Base-by-base conservation (phyloP, 1,284 basidiomycete genomes). In the Pulchroboletus neoregius region DNA sequence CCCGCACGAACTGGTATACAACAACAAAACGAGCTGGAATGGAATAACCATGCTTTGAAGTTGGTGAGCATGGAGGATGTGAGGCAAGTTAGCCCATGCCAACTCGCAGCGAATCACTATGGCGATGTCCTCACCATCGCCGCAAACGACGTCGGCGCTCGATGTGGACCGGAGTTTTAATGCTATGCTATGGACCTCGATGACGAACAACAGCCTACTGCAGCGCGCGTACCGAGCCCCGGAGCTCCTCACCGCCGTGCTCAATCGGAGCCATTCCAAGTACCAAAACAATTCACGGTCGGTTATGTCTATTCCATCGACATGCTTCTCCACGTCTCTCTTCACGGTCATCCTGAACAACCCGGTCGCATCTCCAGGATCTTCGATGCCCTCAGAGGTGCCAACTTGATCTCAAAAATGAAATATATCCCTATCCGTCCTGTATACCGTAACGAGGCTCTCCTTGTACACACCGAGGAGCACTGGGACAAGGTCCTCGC, bases 401-500 rank as follows among this genome's bases (percentile, higher is more conserved):
- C 75, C 35, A 79, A 80, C n/a, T 75, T 88, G 55, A 73, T 85
- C 39, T 58, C 70, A 16, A 76, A 81, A 55, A 96, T 97, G 91
- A 80, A 84, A 58, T 76, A 77, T 49, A 70, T 99, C 27, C 80
- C 80, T 0, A 85, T 91, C 53, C 76, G 91, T 33, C 77, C 82
- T 41, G 91, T 88, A 4, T 73, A 76, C 34, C 78, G 79, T 50
- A 78, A 87, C 32, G 94, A 99, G 68, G 89, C 85, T 8, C 70
- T 89, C 46, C 80, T 96, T 8, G 92, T 98, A 1, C 95, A 99
- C 66, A 87, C 83, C 42, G 80, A 88, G 56, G 86, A 88, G 43
- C 84, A 94, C 55, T 97, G 94, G 93, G 79, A 93, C 51, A 91
- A 91, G 65, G 86, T 99, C 16, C 72, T 87, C 55, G 82, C 79